phyloP scores from a whole-genome alignment of 176 grass and related monocot genomes.

The Oryza nivara region DNA sequence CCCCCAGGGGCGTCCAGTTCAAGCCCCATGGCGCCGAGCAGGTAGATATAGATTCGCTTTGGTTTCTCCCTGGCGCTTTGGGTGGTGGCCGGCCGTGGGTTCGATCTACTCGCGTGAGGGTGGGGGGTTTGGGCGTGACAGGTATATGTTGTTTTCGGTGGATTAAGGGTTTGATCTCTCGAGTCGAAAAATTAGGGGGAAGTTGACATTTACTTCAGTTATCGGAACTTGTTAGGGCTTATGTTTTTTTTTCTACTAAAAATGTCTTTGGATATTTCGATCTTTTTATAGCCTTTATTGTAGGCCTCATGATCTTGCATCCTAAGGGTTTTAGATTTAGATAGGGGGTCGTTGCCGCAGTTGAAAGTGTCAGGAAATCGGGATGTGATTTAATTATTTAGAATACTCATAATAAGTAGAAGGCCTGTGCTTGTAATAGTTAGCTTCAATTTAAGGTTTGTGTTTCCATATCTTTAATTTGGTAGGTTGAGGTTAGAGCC shows the following conservation, averaged over 20 bases:
- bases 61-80: background rate
- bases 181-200: background rate
- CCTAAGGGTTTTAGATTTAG: background rate
- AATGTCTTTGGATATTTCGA: background rate
- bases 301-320: background rate
- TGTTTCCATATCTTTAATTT: background rate
- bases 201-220: background rate
- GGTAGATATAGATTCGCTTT: slow-evolving; percentile 35
- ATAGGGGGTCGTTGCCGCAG: background rate
- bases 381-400: background rate
- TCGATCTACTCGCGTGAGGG: slow-evolving; percentile 27
- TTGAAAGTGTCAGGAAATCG: background rate
- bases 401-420: background rate
- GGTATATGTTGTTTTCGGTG: background rate
- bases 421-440: background rate
- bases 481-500: slow-evolving; percentile 1
- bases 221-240: background rate
- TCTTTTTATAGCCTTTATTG: background rate
- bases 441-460: background rate
- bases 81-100: background rate
- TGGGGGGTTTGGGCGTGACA: background rate
- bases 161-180: slow-evolving; percentile 7
- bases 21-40: slow-evolving; percentile 43
- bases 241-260: background rate
- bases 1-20: slow-evolving; percentile 51